These are phyloP conservation scores for Glonium stellatum DNA, from an alignment of 495 filamentous ascomycete species.

Conservation along the genomic window DNA sequence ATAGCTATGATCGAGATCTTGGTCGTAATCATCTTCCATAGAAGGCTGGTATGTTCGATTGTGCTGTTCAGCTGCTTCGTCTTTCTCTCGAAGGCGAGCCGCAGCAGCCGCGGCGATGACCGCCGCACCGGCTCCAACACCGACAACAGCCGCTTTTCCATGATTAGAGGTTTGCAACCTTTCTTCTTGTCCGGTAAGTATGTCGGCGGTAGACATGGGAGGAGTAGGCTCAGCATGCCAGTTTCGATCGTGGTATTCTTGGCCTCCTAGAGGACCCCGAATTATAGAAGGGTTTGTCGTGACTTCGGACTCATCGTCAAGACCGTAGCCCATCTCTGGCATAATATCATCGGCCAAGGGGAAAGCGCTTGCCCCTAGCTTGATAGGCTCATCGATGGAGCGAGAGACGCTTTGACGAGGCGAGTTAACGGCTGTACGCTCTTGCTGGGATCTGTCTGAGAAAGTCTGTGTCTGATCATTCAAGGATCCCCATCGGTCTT, in stretches of 20 bases:
- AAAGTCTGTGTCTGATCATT: slow-evolving; percentile 27
- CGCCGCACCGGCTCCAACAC: slow-evolving; percentile 40
- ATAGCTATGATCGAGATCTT: slow-evolving; percentile 33
- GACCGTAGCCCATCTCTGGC: slow-evolving; percentile 58
- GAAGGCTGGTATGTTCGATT: slow-evolving; percentile 40
- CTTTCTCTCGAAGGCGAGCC: slow-evolving; percentile 36
- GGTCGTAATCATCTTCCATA: slow-evolving; percentile 47
- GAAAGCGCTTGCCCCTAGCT: slow-evolving; percentile 56
- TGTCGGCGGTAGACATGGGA: slow-evolving; percentile 38
- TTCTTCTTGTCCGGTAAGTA: slow-evolving; percentile 39
- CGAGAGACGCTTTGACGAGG: slow-evolving; percentile 71
- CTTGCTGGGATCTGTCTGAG: slow-evolving; percentile 24
- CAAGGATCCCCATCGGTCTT: slow-evolving; percentile 28
- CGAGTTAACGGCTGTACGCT: slow-evolving; percentile 49
- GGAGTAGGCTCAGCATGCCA: slow-evolving; percentile 50
- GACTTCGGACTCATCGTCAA: slow-evolving; percentile 61
- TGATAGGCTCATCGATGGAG: slow-evolving; percentile 50
- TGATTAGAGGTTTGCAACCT: slow-evolving; percentile 31
- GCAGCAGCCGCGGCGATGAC: slow-evolving; percentile 40
- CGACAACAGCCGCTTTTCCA: slow-evolving; percentile 37
- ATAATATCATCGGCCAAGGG: slow-evolving; percentile 48
- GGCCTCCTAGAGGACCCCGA: slow-evolving; percentile 56
- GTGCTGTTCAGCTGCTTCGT: slow-evolving; percentile 38
- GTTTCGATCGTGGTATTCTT: slow-evolving; percentile 41
- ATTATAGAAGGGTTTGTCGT: slow-evolving; percentile 74